Conservation (phyloP, 495 filamentous ascomycete species). For the Monascus purpureus region DNA sequence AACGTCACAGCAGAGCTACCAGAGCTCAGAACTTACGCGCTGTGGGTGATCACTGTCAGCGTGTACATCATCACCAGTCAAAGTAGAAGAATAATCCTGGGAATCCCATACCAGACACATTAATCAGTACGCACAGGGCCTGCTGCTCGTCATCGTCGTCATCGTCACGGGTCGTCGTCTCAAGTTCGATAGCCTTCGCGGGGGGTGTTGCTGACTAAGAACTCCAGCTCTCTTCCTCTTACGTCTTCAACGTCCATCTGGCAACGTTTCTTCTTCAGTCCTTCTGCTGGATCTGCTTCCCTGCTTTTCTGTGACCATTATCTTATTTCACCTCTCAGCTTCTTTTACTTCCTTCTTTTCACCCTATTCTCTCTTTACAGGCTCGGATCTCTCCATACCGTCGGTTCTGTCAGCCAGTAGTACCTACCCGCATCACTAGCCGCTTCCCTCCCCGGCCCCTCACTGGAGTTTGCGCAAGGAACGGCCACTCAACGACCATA, state of each 20-base stretch:
- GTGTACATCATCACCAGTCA: too few relatives aligned
- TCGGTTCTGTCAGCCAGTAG: neutral
- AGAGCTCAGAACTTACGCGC: too few relatives aligned
- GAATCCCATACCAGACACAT: too few relatives aligned
- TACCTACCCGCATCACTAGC: neutral
- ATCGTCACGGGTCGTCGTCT: neutral
- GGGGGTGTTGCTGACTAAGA: neutral
- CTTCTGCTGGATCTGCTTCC: neutral
- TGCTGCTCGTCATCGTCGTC: too few relatives aligned
- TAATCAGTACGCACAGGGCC: too few relatives aligned
- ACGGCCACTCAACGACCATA: conserved; percentile 14
- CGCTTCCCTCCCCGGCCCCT: conserved; percentile 13
- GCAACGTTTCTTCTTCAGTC: too few relatives aligned
- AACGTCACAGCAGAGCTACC: too few relatives aligned
- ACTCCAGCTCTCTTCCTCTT: neutral
- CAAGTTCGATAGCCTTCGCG: neutral
- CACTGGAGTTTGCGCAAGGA: conserved; percentile 15
- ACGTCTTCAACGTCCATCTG: neutral
- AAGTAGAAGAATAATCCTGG: too few relatives aligned
- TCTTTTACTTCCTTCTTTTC: neutral
- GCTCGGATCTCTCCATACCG: neutral
- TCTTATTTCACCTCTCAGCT: neutral
- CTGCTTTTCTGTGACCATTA: neutral
- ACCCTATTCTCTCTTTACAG: neutral
- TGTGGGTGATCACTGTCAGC: too few relatives aligned